Base-by-base conservation (phyloP, 371 early-diverging fungal genomes). In the Amoeboaphelidium protococcarum region DNA sequence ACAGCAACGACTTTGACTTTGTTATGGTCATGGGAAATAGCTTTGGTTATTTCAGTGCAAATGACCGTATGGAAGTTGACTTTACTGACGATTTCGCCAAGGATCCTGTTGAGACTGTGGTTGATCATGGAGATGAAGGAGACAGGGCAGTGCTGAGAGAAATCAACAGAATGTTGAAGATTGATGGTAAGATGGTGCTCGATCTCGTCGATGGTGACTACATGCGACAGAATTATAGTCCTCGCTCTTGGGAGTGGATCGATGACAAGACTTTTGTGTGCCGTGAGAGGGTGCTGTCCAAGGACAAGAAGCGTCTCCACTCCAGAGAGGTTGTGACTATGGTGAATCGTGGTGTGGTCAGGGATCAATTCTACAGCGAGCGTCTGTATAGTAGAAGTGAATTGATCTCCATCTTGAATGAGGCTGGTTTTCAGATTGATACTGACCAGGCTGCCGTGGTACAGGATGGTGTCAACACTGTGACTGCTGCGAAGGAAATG, bases 351-450 rank as follows among this genome's bases (percentile, higher is more conserved):
- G 74, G 73, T 0, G 72, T 74, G 13, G 49, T 74, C 13, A 53
- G 74, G 22, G 74, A 72, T 47, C 74, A 74, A 55, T 74, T 74
- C 50, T 74, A 74, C 48, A 64, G 60, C 22, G 73, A 71, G 50
- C 50, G 74, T 1, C 55, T 74, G 12, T 74, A 74, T 47, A 50
- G 53, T 12, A 37, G 51, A 23, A 52, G 48, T 1, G 73, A 74
- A 54, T 21, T 73, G 13, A 44, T 44, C 13, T 53, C 43, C 23
- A 41, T 71, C 24, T 41, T 70, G 2, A 25, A 43, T 12, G 50
- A 56, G 1, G 53, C 52, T 2, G 68, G 71, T 0, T 56, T 69
- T 22, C 22, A 24, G 19, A 20, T 54, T 6, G 48, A 46, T 19
- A 46, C 4, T 24, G 37, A 31, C 16, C 10, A 31, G 16, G 6